Evolutionary conservation across 495 filamentous ascomycete species (phyloP).

Genomic region (Elasticomyces elasticus): DNA sequence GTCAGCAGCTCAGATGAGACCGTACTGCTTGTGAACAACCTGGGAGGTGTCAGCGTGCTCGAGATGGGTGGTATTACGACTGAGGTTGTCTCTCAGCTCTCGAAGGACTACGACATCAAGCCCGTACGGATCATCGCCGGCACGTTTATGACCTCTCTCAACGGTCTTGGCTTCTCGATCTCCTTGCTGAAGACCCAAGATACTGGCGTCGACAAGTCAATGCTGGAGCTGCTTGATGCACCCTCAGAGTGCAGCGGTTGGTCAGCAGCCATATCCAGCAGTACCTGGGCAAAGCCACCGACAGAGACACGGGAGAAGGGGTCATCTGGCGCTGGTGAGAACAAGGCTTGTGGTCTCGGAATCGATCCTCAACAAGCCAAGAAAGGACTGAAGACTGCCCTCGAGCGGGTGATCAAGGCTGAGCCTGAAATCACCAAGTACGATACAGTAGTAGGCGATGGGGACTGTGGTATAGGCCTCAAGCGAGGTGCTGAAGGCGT

Average conservation of each 20-base stretch:
- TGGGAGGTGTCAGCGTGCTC: constrained; percentile 81
- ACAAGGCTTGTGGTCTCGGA: constrained; percentile 59
- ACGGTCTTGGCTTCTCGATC: constrained; percentile 87
- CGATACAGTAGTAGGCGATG: constrained; percentile 89
- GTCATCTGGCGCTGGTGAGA: constrained; percentile 36
- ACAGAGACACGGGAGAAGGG: constrained; percentile 19
- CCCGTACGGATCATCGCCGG: constrained; percentile 58
- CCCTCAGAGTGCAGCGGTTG: constrained; percentile 79
- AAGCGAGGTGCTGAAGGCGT: constrained; percentile 80
- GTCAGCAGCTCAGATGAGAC: constrained; percentile 52
- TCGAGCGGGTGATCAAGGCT: constrained; percentile 60
- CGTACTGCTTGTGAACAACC: constrained; percentile 82
- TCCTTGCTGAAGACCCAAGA: constrained; percentile 71
- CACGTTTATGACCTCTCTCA: constrained; percentile 78
- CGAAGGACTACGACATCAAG: constrained; percentile 54
- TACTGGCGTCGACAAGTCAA: constrained; percentile 69
- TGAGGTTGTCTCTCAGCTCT: constrained; percentile 76
- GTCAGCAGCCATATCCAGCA: constrained; percentile 54
- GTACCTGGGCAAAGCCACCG: constrained; percentile 41
- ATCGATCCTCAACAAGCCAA: constrained; percentile 50
- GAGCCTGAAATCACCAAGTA: constrained; percentile 80
- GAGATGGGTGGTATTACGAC: constrained; percentile 82
- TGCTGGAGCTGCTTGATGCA: constrained; percentile 80
- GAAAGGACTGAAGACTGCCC: constrained; percentile 52
- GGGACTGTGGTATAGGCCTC: constrained; percentile 86